Evolutionary conservation across 1,139 yeast genomes (phyloP).

Genomic region (Pichia sp.): DNA sequence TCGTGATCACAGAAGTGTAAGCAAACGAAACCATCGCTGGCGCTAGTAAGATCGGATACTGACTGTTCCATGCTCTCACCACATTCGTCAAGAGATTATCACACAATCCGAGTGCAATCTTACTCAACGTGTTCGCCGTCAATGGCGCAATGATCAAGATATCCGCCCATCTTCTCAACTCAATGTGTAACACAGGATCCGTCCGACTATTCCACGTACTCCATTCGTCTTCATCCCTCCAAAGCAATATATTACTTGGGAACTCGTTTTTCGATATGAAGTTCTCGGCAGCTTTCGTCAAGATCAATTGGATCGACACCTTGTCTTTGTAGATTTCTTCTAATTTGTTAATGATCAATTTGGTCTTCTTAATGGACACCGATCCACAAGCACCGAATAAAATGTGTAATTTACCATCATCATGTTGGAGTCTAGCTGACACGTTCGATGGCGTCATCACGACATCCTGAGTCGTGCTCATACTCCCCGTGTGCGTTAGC

Average conservation of each 20-base stretch:
- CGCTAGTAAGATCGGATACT: conserved; percentile 82
- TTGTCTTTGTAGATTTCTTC: conserved; percentile 76
- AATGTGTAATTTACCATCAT: conserved; percentile 88
- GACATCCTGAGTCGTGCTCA: too few species aligned
- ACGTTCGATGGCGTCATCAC: conserved; percentile 14
- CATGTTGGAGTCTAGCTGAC: conserved; percentile 53
- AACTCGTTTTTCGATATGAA: conserved; percentile 61
- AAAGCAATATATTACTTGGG: conserved; percentile 65
- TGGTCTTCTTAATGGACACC: conserved; percentile 71
- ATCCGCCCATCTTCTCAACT: conserved; percentile 95
- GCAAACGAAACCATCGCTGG: conserved; percentile 96
- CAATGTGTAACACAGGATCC: conserved; percentile 93
- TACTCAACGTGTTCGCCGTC: conserved; percentile 90
- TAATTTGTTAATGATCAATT: conserved; percentile 69
- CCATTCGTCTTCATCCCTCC: conserved; percentile 96
- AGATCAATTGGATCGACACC: conserved; percentile 74
- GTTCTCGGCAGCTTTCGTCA: conserved; percentile 82
- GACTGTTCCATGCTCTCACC: conserved; percentile 89
- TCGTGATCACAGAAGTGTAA: conserved; percentile 84
- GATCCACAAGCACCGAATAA: conserved; percentile 92
- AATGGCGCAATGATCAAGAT: conserved; percentile 84
- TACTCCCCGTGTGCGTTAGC: too few species aligned
- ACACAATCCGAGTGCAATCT: conserved; percentile 84
- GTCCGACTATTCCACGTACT: conserved; percentile 77
- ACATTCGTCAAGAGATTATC: conserved; percentile 87